Evolutionary conservation across 441 rosid species (phyloP).

Genomic region (Pelargonium australe): DNA sequence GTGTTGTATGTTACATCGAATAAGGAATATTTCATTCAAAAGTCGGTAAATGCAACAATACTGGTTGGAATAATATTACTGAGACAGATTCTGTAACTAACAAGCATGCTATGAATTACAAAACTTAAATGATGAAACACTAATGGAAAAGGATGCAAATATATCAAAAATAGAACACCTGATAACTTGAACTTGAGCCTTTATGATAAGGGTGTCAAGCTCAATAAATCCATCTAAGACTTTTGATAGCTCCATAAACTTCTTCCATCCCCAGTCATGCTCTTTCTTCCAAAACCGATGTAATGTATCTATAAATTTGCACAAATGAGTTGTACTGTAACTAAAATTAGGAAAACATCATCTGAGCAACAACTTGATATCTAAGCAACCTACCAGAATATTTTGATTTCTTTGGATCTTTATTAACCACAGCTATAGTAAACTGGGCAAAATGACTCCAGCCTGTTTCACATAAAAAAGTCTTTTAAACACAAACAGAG

Average conservation of each 20-base stretch:
- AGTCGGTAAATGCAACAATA: not conserved
- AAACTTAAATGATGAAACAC: not conserved
- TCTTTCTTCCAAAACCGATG: conserved; percentile 97
- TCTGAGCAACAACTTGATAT: conserved; percentile 7
- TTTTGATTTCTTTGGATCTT: conserved; percentile 80
- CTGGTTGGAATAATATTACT: too few species aligned
- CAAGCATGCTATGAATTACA: not conserved
- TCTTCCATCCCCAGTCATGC: conserved; percentile 99
- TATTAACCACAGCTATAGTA: conserved; percentile 91
- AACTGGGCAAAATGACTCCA: conserved; percentile 99
- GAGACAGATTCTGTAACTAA: not conserved
- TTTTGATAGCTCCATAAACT: conserved; percentile 83
- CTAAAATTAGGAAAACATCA: conserved; percentile 15
- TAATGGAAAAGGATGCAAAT: not conserved
- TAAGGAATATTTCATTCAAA: not conserved
- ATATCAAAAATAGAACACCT: conserved; percentile 35
- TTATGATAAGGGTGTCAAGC: conserved; percentile 69
- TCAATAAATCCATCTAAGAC: conserved; percentile 80
- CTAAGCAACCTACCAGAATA: conserved; percentile 62
- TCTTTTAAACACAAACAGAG: not conserved
- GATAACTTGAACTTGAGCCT: conserved; percentile 95
- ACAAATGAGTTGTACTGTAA: conserved; percentile 15
- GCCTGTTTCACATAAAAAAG: conserved; percentile 33
- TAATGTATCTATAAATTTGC: conserved; percentile 53
- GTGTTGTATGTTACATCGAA: too few species aligned